A percentile compares a stretch with the other conserved stretches of the same genome.
These are phyloP conservation scores for Termitomyces sp. DNA, from an alignment of 768 basidiomycete genomes.

Conservation along the genomic window DNA sequence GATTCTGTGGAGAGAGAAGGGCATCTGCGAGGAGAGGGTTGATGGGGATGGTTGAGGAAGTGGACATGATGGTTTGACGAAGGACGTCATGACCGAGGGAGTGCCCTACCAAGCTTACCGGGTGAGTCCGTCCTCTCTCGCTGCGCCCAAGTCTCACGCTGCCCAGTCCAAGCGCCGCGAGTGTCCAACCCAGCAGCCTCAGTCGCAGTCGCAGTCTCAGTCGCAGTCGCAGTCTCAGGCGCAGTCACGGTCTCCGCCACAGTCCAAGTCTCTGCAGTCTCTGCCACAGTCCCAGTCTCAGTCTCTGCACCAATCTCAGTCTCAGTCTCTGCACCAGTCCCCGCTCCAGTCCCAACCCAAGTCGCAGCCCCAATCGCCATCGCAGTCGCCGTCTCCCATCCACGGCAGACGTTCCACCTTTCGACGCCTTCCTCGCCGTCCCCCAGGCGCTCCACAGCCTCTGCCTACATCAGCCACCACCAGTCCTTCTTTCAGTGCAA, in stretches of 20 bases:
- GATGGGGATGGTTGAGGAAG: conserved; percentile 66
- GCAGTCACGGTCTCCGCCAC: neutral
- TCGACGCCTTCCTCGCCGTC: conserved; percentile 39
- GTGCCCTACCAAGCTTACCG: conserved; percentile 51
- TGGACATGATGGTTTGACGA: conserved; percentile 47
- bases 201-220: neutral
- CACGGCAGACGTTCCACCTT: conserved; percentile 36
- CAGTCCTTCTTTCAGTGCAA: neutral
- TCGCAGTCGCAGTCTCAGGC: neutral
- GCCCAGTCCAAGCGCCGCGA: neutral
- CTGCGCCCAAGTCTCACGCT: neutral
- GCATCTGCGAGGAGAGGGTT: conserved; percentile 49
- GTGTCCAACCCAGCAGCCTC: neutral
- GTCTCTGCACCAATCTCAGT: neutral
- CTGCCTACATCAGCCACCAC: neutral
- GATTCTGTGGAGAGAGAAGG: conserved; percentile 56
- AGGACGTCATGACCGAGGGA: conserved; percentile 22
- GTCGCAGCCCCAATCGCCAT: neutral
- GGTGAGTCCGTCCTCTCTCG: conserved; percentile 21
- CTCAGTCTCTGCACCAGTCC: neutral
- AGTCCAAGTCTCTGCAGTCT: neutral
- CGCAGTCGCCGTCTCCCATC: neutral
- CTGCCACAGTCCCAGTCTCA: neutral
- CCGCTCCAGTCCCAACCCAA: conserved; percentile 25
- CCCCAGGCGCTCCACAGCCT: conserved; percentile 16